These are phyloP conservation scores for Luvunga scandens DNA, from an alignment of 345 rosid genomes.

Conservation along the genomic window DNA sequence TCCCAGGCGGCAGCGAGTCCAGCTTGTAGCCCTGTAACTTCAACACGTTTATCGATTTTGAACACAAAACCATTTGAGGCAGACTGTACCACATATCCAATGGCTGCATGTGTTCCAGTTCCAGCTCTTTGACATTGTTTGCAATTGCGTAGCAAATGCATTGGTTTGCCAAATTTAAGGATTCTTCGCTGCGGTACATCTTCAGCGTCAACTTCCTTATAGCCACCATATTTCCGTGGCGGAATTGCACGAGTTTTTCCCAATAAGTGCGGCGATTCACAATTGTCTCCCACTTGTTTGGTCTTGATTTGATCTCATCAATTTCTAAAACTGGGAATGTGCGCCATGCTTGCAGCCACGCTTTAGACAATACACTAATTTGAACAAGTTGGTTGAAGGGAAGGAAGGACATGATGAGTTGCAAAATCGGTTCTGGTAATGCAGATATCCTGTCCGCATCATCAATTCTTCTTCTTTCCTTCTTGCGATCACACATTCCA, in stretches of 20 bases:
- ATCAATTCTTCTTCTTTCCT: not conserved
- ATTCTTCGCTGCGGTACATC: not conserved
- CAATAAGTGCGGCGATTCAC: not conserved
- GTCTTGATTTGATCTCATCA: not conserved
- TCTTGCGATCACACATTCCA: not conserved
- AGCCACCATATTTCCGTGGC: not conserved
- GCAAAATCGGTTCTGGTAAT: constrained; percentile 5
- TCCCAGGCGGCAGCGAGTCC: not conserved
- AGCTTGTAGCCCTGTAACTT: not conserved
- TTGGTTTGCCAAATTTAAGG: not conserved
- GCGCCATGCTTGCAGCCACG: not conserved
- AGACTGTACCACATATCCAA: not conserved
- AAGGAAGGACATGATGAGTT: not conserved
- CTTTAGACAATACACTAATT: not conserved
- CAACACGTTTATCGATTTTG: not conserved
- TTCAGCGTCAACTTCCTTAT: not conserved
- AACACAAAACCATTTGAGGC: not conserved
- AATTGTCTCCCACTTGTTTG: not conserved
- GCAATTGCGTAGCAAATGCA: not conserved
- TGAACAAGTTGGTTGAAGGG: not conserved
- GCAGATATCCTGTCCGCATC: not conserved
- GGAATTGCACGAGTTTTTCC: not conserved
- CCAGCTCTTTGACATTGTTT: not conserved
- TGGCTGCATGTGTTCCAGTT: not conserved
- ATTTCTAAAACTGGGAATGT: not conserved